A percentile compares a stretch with the other conserved stretches of the same genome.
phyloP scores from a whole-genome alignment of 208 protist genomes.

The Entamoeba dispar region DNA sequence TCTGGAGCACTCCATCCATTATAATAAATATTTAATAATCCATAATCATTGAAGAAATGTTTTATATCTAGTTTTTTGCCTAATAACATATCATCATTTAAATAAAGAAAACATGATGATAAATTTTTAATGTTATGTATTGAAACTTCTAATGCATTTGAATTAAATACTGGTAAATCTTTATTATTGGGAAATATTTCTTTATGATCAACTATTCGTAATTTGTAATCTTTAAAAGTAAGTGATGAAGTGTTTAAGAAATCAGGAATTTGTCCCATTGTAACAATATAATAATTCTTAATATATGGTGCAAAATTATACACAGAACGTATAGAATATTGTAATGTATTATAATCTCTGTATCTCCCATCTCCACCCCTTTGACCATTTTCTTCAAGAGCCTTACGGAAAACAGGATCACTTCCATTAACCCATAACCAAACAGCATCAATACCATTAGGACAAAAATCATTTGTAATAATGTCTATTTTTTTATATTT shows the following conservation, averaged over 20 bases:
- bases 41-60: too few relatives aligned
- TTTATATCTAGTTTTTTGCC: neutral
- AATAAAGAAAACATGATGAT: neutral
- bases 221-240: neutral
- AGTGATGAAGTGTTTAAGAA: neutral
- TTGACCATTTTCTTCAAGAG: neutral
- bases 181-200: neutral
- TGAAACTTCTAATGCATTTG: neutral
- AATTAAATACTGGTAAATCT: neutral
- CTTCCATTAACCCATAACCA: neutral
- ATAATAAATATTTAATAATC: too few relatives aligned
- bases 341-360: neutral
- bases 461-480: too few relatives aligned
- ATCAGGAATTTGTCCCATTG: neutral
- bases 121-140: neutral
- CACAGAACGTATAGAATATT: neutral
- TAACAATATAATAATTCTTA: neutral
- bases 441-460: neutral
- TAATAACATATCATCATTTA: neutral
- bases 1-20: too few relatives aligned
- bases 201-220: neutral
- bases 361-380: neutral
- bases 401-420: neutral
- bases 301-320: neutral
- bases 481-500: too few relatives aligned